Percentiles rank a stretch among this genome's conserved stretches.
Conservation (phyloP, 1,284 basidiomycete species). For the Ganoderma boninense region DNA sequence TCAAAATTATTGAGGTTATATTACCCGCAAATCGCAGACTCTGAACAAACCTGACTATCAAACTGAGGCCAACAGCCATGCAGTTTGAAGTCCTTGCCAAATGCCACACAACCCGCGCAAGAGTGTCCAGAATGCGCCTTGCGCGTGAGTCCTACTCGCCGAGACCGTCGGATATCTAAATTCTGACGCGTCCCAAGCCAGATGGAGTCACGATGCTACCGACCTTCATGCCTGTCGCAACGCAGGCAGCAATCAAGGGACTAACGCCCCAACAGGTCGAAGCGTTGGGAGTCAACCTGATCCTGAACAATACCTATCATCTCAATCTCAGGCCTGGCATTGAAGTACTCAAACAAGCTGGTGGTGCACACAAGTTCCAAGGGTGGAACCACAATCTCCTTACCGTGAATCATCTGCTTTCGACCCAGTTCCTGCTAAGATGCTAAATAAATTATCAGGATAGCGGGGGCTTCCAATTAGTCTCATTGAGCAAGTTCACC, state of each 20-base stretch:
- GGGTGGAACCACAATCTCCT: conserved; percentile 85
- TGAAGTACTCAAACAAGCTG: conserved; percentile 71
- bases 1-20: no score
- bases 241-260: conserved; percentile 88
- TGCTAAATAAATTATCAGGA: conserved; percentile 55
- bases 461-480: conserved; percentile 88
- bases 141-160: conserved; percentile 57
- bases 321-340: conserved; percentile 83
- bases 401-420: conserved; percentile 54
- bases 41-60: neutral
- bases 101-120: conserved; percentile 79
- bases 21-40: no score
- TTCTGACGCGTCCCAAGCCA: conserved; percentile 40
- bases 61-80: conserved; percentile 50
- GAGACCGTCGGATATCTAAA: neutral
- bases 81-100: conserved; percentile 81
- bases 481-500: conserved; percentile 85
- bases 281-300: conserved; percentile 77
- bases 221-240: conserved; percentile 92
- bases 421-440: neutral
- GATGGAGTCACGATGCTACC: conserved; percentile 84
- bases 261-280: conserved; percentile 86
- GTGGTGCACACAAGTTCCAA: conserved; percentile 86
- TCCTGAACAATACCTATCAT: conserved; percentile 89
- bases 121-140: conserved; percentile 80